A percentile compares a stretch with the other conserved stretches of the same genome.
Evolutionary conservation across 2,329 filamentous ascomycete genomes (phyloP).

Genomic region (Coniochaeta ligniaria): DNA sequence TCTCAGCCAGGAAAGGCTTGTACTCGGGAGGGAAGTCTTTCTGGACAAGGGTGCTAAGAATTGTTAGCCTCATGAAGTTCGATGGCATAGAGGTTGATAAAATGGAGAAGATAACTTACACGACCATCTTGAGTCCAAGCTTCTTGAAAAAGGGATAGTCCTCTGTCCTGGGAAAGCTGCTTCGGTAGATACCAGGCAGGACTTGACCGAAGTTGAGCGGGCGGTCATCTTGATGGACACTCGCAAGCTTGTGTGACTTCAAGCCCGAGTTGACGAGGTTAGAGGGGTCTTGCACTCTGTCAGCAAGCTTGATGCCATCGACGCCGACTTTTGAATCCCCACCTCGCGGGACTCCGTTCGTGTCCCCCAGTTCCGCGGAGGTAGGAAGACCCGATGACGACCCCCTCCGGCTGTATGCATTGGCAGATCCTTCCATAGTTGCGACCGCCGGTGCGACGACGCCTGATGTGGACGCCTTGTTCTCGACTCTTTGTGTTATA

Average conservation of each 20-base stretch:
- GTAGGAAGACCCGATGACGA: background rate
- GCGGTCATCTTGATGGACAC: slow-evolving; percentile 13
- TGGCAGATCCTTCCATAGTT: background rate
- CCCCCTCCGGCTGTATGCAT: background rate
- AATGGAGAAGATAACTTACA: slow-evolving; percentile 44
- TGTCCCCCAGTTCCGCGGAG: background rate
- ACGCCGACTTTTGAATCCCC: background rate
- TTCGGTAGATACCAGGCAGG: slow-evolving; percentile 68
- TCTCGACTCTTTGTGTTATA: background rate
- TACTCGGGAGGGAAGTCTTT: slow-evolving; percentile 51
- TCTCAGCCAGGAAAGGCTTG: slow-evolving; percentile 53
- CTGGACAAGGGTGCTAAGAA: slow-evolving; percentile 51
- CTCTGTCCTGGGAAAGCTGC: slow-evolving; percentile 66
- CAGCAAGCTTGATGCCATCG: background rate
- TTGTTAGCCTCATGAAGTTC: slow-evolving; percentile 4
- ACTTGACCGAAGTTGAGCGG: slow-evolving; percentile 75
- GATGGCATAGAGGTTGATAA: slow-evolving; percentile 1
- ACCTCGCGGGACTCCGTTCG: background rate
- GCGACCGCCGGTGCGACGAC: background rate
- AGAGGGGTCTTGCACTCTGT: background rate
- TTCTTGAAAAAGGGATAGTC: slow-evolving; percentile 64
- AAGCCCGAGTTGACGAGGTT: background rate
- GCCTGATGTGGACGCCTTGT: background rate
- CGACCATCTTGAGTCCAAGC: slow-evolving; percentile 69
- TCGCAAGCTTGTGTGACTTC: background rate